These are phyloP conservation scores for Planoprotostelium fungivorum DNA, from an alignment of 78 protist genomes.

Conservation along the genomic window DNA sequence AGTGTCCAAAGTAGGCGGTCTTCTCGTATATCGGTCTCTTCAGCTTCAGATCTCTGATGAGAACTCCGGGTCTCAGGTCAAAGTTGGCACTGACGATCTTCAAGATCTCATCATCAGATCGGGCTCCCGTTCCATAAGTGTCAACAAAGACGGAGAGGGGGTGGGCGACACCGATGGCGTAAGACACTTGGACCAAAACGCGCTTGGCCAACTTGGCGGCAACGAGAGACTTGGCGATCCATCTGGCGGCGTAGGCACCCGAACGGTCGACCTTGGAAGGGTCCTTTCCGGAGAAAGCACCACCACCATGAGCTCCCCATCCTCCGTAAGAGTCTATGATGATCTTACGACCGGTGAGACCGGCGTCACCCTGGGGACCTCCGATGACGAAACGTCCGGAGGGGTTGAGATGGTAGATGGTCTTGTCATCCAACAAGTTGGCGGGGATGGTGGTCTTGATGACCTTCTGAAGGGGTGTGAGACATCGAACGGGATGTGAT, in stretches of 20 bases:
- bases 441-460: slow-evolving; percentile 90
- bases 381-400: slow-evolving; percentile 98
- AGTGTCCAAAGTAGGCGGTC: slow-evolving; percentile 97
- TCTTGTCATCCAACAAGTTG: slow-evolving; percentile 86
- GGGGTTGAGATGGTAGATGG: slow-evolving; percentile 97
- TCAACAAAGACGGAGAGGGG: slow-evolving; percentile 98
- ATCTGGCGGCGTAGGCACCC: slow-evolving; percentile 99
- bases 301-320: slow-evolving; percentile 99
- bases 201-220: slow-evolving; percentile 90
- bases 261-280: slow-evolving; percentile 99
- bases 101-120: slow-evolving; percentile 77
- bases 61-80: slow-evolving; percentile 93
- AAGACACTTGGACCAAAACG: slow-evolving; percentile 96
- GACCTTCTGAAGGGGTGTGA: slow-evolving; percentile 80
- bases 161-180: slow-evolving; percentile 99
- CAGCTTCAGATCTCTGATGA: slow-evolving; percentile 83
- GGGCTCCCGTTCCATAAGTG: slow-evolving; percentile 94
- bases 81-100: slow-evolving; percentile 93
- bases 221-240: slow-evolving; percentile 99
- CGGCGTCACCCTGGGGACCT: slow-evolving; percentile 99
- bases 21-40: slow-evolving; percentile 76
- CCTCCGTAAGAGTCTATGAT: slow-evolving; percentile 99
- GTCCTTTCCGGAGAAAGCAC: slow-evolving; percentile 99
- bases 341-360: slow-evolving; percentile 99
- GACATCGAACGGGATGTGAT: slow-evolving; percentile 56